These are phyloP conservation scores for Purpureocillium takamizusanense DNA, from an alignment of 2,329 filamentous ascomycete species.

Conservation along the genomic window DNA sequence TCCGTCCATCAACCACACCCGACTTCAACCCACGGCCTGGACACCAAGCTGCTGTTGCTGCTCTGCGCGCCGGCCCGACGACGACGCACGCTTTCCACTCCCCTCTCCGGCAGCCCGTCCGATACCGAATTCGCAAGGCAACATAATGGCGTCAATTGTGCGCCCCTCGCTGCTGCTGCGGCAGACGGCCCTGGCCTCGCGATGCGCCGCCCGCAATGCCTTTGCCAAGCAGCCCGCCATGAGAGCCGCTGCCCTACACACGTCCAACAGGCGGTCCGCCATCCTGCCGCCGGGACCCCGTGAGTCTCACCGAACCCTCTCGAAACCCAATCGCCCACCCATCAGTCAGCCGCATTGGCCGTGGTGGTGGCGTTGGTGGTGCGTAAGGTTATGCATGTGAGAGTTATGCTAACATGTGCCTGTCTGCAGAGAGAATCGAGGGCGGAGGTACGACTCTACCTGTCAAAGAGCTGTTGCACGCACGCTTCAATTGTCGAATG, in stretches of 20 bases:
- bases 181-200: constrained; percentile 37
- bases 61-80: neutral
- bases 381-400: neutral
- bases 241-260: constrained; percentile 77
- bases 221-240: constrained; percentile 25
- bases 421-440: constrained; percentile 55
- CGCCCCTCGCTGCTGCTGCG: constrained; percentile 47
- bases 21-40: neutral
- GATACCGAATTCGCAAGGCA: neutral
- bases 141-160: constrained; percentile 45
- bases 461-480: neutral
- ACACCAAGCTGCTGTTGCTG: neutral
- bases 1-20: too few species aligned
- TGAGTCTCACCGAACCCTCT: constrained; percentile 35
- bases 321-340: neutral
- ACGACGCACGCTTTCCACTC: neutral
- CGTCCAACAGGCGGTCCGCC: constrained; percentile 63
- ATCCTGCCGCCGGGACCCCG: constrained; percentile 82
- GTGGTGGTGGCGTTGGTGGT: too few species aligned
- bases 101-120: neutral
- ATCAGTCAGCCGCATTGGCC: too few species aligned
- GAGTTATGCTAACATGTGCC: constrained; percentile 29
- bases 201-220: constrained; percentile 24
- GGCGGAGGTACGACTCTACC: constrained; percentile 54
- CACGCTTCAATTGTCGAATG: too few species aligned